phyloP scores from a whole-genome alignment of 208 protist genomes.

The Borovskyia barvae region DNA sequence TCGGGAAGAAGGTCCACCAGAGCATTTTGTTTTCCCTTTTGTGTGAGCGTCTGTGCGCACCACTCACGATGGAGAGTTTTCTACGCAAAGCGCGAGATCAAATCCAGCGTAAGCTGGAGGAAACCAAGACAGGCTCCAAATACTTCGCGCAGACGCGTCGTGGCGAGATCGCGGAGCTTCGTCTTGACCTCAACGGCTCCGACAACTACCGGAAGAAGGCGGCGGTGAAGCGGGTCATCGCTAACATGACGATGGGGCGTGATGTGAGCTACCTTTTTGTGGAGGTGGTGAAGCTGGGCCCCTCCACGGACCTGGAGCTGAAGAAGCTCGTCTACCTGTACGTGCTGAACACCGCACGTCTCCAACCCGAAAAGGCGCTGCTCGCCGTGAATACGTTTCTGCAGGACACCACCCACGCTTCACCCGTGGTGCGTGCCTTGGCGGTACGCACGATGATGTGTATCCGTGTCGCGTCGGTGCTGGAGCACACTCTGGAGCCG shows the following conservation, averaged over 20 bases:
- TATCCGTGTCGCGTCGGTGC: slow-evolving; percentile 97
- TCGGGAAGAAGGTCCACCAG: not conserved
- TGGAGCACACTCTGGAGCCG: slow-evolving; percentile 98
- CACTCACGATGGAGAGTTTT: slow-evolving; percentile 69
- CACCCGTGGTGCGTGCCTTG: slow-evolving; percentile 97
- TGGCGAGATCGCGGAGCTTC: slow-evolving; percentile 92
- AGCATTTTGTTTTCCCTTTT: not conserved
- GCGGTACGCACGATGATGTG: slow-evolving; percentile 99
- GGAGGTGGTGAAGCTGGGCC: slow-evolving; percentile 98
- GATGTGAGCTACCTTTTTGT: slow-evolving; percentile 97
- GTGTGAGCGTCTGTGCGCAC: too few species aligned
- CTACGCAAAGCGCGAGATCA: slow-evolving; percentile 75
- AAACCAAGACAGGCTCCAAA: slow-evolving; percentile 43
- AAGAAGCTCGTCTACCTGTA: slow-evolving; percentile 99
- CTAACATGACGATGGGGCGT: slow-evolving; percentile 98
- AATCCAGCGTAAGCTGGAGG: slow-evolving; percentile 66
- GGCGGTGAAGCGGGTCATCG: slow-evolving; percentile 98
- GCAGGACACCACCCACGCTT: slow-evolving; percentile 93
- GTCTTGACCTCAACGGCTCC: slow-evolving; percentile 89
- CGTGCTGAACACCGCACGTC: slow-evolving; percentile 98
- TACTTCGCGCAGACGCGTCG: slow-evolving; percentile 80
- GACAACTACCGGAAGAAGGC: slow-evolving; percentile 91
- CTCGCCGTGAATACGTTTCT: slow-evolving; percentile 99
- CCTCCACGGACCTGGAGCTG: slow-evolving; percentile 98
- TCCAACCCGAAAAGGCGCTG: slow-evolving; percentile 97